Conservation (phyloP, 179 eudicot species). For the Drosera spatulata region DNA sequence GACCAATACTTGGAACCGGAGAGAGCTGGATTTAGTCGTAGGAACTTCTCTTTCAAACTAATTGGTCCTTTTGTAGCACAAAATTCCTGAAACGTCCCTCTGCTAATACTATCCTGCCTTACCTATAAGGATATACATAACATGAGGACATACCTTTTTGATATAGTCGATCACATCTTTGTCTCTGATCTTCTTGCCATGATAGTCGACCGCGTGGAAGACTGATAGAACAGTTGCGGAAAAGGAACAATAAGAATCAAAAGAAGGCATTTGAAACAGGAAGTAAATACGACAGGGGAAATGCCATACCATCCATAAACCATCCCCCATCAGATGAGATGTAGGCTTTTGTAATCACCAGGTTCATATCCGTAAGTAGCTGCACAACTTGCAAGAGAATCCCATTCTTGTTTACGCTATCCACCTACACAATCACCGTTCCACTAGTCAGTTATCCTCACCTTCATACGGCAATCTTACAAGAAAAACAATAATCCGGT, state of each 20-base stretch:
- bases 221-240: constrained; percentile 27
- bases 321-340: constrained; percentile 92
- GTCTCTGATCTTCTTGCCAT: constrained; percentile 72
- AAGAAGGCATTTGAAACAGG: background rate
- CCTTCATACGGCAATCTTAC: background rate
- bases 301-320: constrained; percentile 87
- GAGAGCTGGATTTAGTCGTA: no score
- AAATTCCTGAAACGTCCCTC: no score
- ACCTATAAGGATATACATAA: no score
- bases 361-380: constrained; percentile 74
- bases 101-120: no score
- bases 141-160: constrained; percentile 28
- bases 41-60: no score
- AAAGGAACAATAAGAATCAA: background rate
- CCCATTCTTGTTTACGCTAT: constrained; percentile 89
- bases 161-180: constrained; percentile 45
- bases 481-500: background rate
- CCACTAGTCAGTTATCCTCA: constrained; percentile 4
- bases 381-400: constrained; percentile 86
- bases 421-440: constrained; percentile 42
- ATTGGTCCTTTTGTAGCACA: no score
- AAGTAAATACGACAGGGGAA: background rate
- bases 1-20: no score
- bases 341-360: constrained; percentile 70
- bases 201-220: constrained; percentile 60